These are phyloP conservation scores for Thielaviopsis populi DNA, from an alignment of 2,329 filamentous ascomycete genomes.

Conservation along the genomic window DNA sequence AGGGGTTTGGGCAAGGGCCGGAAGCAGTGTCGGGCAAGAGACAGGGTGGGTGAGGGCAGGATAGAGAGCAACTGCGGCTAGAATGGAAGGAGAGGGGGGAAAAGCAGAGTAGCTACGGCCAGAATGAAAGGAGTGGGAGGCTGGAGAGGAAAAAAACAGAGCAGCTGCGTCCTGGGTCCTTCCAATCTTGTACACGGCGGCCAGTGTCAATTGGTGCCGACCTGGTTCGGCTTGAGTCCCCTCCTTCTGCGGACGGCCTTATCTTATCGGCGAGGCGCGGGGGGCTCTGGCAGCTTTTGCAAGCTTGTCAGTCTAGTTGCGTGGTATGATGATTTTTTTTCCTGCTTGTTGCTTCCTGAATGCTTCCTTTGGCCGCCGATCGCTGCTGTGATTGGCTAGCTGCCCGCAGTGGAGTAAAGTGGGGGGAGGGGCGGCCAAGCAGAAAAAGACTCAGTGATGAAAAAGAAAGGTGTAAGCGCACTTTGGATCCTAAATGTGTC, in stretches of 20 bases:
- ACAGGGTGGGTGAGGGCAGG: too few relatives aligned
- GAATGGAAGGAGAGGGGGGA: neutral
- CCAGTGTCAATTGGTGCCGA: neutral
- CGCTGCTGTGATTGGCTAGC: conserved; percentile 7
- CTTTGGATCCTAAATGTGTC: conserved; percentile 5
- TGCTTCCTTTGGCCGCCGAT: neutral
- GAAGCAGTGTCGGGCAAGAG: neutral
- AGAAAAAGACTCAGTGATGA: neutral
- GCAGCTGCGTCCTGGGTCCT: neutral
- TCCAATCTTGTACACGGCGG: neutral
- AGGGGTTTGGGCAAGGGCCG: neutral
- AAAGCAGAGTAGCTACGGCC: neutral
- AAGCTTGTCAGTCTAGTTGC: neutral
- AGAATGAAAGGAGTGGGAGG: neutral
- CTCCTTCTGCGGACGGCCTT: neutral
- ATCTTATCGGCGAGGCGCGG: conserved; percentile 12
- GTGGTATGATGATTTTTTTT: conserved; percentile 1
- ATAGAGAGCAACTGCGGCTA: too few relatives aligned
- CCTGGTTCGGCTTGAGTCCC: neutral
- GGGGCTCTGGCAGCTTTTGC: neutral
- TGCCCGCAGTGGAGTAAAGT: neutral
- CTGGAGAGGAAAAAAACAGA: neutral
- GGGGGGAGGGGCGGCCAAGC: neutral
- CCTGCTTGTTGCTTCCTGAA: neutral
- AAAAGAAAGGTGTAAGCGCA: conserved; percentile 17